Base-by-base conservation (phyloP, 2,329 filamentous ascomycete species). In the Fusarium papillatum region DNA sequence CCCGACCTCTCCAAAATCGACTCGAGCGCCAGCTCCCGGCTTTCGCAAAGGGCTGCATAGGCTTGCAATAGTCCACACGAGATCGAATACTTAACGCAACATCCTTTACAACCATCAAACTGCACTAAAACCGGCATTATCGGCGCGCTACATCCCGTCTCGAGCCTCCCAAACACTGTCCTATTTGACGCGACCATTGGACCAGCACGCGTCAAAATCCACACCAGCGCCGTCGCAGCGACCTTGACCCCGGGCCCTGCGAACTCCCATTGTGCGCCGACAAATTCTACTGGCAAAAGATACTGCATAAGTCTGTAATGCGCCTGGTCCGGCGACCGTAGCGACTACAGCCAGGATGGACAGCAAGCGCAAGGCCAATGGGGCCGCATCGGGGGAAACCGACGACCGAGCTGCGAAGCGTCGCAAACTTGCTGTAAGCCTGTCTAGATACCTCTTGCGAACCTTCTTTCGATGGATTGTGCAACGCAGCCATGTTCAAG, bases 371-470 rank as follows among this genome's bases (percentile, higher is more conserved):
- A 91, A 91, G 79, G 88, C 88, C 63, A 87, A 87, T 79, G 86
- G 87, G 73, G 81, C 83, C 69, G 84, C 85, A 68, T 73, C 81
- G 63, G 83, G 83, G 59, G 88, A 90, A 69, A 82, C 83, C 69
- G 87, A 88, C 65, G 89, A 91, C 78, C 88, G 89, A 80, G 86
- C 87, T 67, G 84, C 87, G 9, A 92, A 92, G 85, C 86, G 90
- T 78, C 88, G 88, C 82, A 91, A 84, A 86, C 81, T 84, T 84
- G 79, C 86, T 84, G 81, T 88, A 87, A 82, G 89, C 88, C 57
- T 81, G 84, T 81, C 59, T 31, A n/a, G 9, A 39, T 65, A 39
- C 69, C 67, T 63, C 39, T 63, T 59, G 62, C 70, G 59, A 63
- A 64, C 34, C 41, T 60, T 62, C 63, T 74, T 31, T 16, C n/a